Percentiles rank a stretch among this genome's conserved stretches.
Evolutionary conservation across 768 basidiomycete genomes (phyloP).

Genomic region (Favolaschia claudopus): DNA sequence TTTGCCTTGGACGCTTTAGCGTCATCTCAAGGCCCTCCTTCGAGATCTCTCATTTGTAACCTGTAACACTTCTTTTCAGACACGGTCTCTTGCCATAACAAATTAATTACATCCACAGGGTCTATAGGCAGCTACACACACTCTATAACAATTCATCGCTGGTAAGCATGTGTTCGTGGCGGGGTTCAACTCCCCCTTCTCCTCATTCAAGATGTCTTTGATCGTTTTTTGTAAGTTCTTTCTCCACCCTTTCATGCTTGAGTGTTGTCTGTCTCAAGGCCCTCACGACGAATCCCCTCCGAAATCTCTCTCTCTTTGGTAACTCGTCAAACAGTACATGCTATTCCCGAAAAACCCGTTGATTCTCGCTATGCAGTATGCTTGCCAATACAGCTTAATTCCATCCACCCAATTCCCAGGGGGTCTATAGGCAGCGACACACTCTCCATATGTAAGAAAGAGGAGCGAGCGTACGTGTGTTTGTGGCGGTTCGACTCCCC

Average conservation of each 20-base stretch:
- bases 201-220: too few species aligned
- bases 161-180: not conserved
- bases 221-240: not conserved
- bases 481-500: slow-evolving; percentile 5
- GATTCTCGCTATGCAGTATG: too few species aligned
- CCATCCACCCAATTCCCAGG: not conserved
- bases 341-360: too few species aligned
- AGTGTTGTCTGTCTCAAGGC: not conserved
- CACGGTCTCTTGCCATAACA: too few species aligned
- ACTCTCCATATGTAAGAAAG: not conserved
- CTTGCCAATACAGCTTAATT: too few species aligned
- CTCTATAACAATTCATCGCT: not conserved
- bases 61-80: too few species aligned
- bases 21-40: too few species aligned
- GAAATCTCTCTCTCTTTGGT: too few species aligned
- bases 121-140: not conserved
- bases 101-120: not conserved
- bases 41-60: too few species aligned
- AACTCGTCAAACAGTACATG: too few species aligned
- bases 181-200: slow-evolving; percentile 6
- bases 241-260: not conserved
- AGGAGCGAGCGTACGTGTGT: not conserved
- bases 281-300: too few species aligned
- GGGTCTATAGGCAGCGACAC: not conserved
- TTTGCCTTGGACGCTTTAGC: too few species aligned